Conservation (phyloP, 73 alveolate species). For the Stentor coeruleus region DNA sequence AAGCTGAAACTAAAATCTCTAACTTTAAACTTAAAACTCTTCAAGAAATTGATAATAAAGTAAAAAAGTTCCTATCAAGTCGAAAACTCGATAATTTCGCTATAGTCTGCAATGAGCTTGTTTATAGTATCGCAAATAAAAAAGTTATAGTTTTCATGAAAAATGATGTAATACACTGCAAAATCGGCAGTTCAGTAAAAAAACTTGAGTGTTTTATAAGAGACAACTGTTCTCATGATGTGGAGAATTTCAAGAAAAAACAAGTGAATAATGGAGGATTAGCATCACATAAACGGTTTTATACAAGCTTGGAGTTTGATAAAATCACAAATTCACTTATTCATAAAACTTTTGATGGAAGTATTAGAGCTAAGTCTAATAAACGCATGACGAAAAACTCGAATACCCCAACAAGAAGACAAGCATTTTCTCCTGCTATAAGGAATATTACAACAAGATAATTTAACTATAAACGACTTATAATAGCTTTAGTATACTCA, state of each 20-base stretch:
- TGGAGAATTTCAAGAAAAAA: neutral
- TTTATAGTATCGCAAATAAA: neutral
- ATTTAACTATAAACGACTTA: neutral
- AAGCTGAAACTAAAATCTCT: neutral
- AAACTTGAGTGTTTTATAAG: neutral
- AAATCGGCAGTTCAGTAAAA: neutral
- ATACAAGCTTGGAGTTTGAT: neutral
- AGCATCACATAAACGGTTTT: neutral
- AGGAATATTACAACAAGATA: too few species aligned
- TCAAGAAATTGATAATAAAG: neutral
- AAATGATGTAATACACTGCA: neutral
- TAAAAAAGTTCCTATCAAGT: neutral
- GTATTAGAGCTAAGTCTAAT: neutral
- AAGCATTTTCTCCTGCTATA: neutral
- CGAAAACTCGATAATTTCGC: neutral
- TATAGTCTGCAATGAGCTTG: neutral
- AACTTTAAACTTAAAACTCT: neutral
- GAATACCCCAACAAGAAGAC: neutral
- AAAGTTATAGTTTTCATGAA: neutral
- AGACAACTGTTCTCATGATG: neutral
- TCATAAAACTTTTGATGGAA: neutral
- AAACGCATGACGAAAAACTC: neutral
- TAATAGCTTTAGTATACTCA: conserved; percentile 61
- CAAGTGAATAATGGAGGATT: too few species aligned
- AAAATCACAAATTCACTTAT: neutral